These are phyloP conservation scores for Allium fistulosum DNA, from an alignment of 106 monocot species.

Conservation along the genomic window DNA sequence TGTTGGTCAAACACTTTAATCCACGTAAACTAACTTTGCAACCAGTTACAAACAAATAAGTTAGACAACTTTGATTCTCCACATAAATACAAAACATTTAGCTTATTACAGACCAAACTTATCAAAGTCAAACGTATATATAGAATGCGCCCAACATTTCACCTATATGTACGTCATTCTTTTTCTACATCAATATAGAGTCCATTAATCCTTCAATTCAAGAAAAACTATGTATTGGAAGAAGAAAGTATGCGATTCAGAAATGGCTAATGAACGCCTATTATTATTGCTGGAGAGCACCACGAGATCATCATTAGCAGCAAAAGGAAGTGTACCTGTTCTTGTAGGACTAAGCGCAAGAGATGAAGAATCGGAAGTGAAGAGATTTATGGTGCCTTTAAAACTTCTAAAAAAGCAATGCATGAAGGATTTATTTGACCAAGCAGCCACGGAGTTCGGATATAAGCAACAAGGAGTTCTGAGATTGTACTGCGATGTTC, in stretches of 20 bases:
- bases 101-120: no score
- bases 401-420: constrained; percentile 13
- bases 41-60: no score
- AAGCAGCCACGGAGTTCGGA: constrained; percentile 16
- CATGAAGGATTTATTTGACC: constrained; percentile 16
- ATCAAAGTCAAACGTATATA: no score
- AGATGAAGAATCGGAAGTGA: not conserved
- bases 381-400: constrained; percentile 22
- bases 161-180: no score
- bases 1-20: no score
- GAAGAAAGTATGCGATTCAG: constrained; percentile 1
- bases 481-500: not conserved
- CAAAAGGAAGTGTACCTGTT: constrained; percentile 28
- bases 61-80: no score
- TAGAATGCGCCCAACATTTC: no score
- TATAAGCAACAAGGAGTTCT: constrained; percentile 11
- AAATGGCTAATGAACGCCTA: not conserved
- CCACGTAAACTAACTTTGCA: no score
- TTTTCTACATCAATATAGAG: no score
- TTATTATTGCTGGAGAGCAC: no score
- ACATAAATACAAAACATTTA: no score
- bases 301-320: not conserved
- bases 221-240: not conserved
- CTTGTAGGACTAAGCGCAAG: not conserved
- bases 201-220: not conserved